Evolutionary conservation across 805 yeast species (phyloP), one percentile per base, ranked within the genome.

Genomic region (Starmerella vitae): DNA sequence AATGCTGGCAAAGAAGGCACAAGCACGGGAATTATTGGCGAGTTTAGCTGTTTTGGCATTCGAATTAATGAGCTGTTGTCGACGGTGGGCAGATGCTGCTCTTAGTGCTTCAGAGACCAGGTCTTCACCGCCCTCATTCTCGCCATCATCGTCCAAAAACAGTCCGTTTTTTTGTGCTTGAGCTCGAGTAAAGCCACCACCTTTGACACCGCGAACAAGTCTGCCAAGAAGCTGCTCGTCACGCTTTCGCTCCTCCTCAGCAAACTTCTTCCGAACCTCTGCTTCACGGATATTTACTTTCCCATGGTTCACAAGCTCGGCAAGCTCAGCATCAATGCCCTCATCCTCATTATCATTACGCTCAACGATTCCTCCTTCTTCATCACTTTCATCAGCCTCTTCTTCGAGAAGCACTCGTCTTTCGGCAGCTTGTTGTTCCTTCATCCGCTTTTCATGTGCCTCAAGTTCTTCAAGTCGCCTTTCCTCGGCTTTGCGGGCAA

Each of bases 311-410:
- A 49, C 48, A 1, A 51, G 40, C 4, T 36, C 52, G 15, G 31
- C 48, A 8, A 49, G 37, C 5, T 42, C 52, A 2, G 20, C 38
- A 26, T 32, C 37, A n/a, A 24, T 9, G 27, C 34, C 47, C 13
- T 19, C 36, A 7, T 37, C 46, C 10, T 40, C 50, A 19, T 37
- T 39, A 25, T 37, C 49, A 15, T 36, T 39, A n/a, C 42, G 43
- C 9, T 20, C 43, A 1, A 28, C 30, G 8, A 39, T 30, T 2
- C 45, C 46, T 8, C 43, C 40, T 20, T 48, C 54, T 15, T 48
- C 54, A 6, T 48, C 54, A 25, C 51, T 47, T 26, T 48, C 52
- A 29, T 47, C 50, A 17, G 55, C 55, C 38, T 51, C 46, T 21
- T 36, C 45, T 18, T 51, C 55, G 3, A 50, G 33, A 22, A 39